Evolutionary conservation across 2,329 filamentous ascomycete species (phyloP).

Genomic region (Teratosphaeria epicoccoides): DNA sequence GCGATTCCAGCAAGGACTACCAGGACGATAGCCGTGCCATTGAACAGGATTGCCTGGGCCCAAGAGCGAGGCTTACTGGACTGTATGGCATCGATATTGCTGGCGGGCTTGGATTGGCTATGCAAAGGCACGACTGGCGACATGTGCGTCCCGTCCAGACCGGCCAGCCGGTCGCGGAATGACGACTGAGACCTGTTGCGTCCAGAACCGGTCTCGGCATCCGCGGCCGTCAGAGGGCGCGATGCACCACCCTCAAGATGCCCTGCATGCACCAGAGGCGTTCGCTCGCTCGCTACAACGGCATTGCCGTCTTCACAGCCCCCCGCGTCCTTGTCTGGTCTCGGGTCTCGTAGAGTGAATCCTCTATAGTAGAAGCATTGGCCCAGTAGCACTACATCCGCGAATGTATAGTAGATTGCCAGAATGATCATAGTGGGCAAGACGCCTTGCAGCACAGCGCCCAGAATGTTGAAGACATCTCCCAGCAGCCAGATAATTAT

Average conservation of each 20-base stretch:
- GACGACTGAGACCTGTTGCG: constrained; percentile 25
- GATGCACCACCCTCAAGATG: constrained; percentile 5
- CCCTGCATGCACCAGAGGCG: constrained; percentile 26
- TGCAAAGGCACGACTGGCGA: constrained; percentile 77
- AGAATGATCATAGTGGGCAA: constrained; percentile 71
- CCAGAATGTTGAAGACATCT: constrained; percentile 93
- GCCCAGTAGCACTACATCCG: constrained; percentile 73
- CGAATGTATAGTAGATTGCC: constrained; percentile 54
- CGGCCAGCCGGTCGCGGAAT: constrained; percentile 40
- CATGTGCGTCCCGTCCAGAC: constrained; percentile 56
- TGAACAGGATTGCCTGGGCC: constrained; percentile 54
- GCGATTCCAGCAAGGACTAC: constrained; percentile 73
- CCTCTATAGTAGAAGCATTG: constrained; percentile 97
- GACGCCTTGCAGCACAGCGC: constrained; percentile 83
- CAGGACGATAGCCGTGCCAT: constrained; percentile 63
- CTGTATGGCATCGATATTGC: constrained; percentile 23
- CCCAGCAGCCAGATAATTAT: constrained; percentile 75
- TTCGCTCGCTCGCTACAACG: constrained; percentile 22
- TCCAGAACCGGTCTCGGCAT: constrained; percentile 14
- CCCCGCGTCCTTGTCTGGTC: constrained; percentile 13
- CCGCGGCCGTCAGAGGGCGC: constrained; percentile 8
- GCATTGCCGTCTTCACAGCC: constrained; percentile 10
- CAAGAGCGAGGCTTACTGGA: constrained; percentile 31
- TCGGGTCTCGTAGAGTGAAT: constrained; percentile 71
- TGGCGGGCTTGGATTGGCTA: constrained; percentile 31